A percentile compares a stretch with the other conserved stretches of the same genome.
phyloP scores from a whole-genome alignment of 371 early-diverging fungal genomes.

The Globomyces sp. region DNA sequence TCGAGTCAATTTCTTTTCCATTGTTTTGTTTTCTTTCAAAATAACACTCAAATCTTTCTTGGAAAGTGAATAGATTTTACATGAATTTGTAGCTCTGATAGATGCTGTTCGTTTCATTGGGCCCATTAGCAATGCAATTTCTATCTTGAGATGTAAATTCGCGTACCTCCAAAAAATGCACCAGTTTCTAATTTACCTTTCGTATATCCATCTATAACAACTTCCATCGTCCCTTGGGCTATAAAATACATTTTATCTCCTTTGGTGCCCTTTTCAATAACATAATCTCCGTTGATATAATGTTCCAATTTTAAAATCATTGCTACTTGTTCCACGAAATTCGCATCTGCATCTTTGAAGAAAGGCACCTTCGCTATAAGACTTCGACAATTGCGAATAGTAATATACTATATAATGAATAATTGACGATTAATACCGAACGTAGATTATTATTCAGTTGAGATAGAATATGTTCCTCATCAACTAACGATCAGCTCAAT shows the following conservation, averaged over 20 bases:
- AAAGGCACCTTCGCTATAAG: conserved; percentile 23
- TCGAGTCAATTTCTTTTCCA: too few species aligned
- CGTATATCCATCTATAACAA: conserved; percentile 7
- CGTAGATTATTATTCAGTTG: conserved; percentile 15
- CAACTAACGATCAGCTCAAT: too few species aligned
- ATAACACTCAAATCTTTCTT: conserved; percentile 20
- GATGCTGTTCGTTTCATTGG: conserved; percentile 25
- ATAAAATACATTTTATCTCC: conserved; percentile 33
- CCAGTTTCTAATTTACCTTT: conserved; percentile 17
- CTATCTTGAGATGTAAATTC: conserved; percentile 4
- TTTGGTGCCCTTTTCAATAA: conserved; percentile 20
- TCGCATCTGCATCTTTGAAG: conserved; percentile 21
- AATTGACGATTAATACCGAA: neutral
- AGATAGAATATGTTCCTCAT: conserved; percentile 1
- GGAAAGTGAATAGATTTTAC: conserved; percentile 21
- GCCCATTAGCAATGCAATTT: conserved; percentile 27
- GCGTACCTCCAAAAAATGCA: conserved; percentile 20
- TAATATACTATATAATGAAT: conserved; percentile 5
- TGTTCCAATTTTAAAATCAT: conserved; percentile 18
- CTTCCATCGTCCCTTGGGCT: conserved; percentile 20
- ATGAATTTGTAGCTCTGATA: conserved; percentile 8
- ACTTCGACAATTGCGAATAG: conserved; percentile 13
- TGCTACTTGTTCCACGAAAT: conserved; percentile 19
- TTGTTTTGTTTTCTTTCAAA: too few species aligned
- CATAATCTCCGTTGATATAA: conserved; percentile 21